phyloP scores from a whole-genome alignment of 163 green algal species.

The Coccomyxa subellipsoidea region DNA sequence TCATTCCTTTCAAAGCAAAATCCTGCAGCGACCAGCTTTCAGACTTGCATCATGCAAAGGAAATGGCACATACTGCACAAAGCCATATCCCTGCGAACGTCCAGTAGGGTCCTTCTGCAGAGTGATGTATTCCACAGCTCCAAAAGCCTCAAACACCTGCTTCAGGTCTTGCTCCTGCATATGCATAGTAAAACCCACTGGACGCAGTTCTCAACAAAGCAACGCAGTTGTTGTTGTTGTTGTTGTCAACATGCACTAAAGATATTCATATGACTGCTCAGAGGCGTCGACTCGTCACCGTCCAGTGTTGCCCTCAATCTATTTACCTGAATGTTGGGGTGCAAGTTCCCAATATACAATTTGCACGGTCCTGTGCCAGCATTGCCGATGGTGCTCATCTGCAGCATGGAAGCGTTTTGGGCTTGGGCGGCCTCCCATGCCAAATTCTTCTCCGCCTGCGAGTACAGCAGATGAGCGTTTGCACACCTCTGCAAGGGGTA shows the following conservation, averaged over 20 bases:
- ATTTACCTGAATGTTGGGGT: conserved; percentile 44
- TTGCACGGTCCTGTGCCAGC: conserved; percentile 46
- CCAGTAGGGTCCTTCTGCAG: conserved; percentile 54
- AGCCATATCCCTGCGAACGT: conserved; percentile 37
- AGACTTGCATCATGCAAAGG: too few relatives aligned
- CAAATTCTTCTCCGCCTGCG: conserved; percentile 84
- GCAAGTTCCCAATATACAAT: conserved; percentile 69
- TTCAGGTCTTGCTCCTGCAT: conserved; percentile 69
- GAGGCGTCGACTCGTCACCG: too few relatives aligned
- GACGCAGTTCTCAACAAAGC: background rate
- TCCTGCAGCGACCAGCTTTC: too few relatives aligned
- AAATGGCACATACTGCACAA: conserved; percentile 47
- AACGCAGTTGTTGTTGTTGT: too few relatives aligned
- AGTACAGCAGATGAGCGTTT: background rate
- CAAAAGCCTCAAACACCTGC: conserved; percentile 90
- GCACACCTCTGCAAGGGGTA: too few relatives aligned
- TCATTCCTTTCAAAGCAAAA: too few relatives aligned
- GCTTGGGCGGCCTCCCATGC: conserved; percentile 87
- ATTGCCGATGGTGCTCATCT: conserved; percentile 28
- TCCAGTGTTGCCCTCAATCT: background rate
- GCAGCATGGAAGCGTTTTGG: conserved; percentile 47
- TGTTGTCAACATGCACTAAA: too few relatives aligned
- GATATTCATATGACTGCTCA: too few relatives aligned
- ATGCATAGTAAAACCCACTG: background rate
- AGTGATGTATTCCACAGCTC: conserved; percentile 65